phyloP scores from a whole-genome alignment of 2,329 filamentous ascomycete genomes.

The Aspergillus sp. region DNA sequence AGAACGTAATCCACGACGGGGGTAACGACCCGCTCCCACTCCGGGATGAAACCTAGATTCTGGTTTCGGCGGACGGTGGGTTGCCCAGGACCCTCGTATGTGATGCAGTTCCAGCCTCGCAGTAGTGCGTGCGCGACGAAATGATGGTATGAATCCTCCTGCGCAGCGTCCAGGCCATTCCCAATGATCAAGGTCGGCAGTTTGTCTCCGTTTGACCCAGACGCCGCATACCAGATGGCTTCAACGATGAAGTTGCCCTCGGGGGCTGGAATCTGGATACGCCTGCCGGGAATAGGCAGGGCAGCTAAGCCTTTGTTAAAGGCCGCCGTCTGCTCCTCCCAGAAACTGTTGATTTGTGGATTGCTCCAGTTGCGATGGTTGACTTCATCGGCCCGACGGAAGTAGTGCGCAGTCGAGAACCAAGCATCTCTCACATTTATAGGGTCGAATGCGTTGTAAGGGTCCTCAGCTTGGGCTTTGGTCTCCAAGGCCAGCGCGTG shows the following conservation, averaged over 20 bases:
- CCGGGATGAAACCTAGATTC: constrained; percentile 43
- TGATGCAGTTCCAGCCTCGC: constrained; percentile 46
- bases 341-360: constrained; percentile 37
- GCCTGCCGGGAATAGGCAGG: too few relatives aligned
- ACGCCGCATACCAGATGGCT: too few relatives aligned
- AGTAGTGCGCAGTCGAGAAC: constrained; percentile 34
- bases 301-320: too few relatives aligned
- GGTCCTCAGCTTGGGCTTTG: constrained; percentile 15
- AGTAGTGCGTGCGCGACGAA: constrained; percentile 35
- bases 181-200: constrained; percentile 44
- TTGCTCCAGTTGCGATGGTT: constrained; percentile 45
- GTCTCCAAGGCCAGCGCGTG: background rate
- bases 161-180: constrained; percentile 43
- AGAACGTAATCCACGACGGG: constrained; percentile 41
- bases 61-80: constrained; percentile 43
- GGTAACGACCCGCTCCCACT: constrained; percentile 45
- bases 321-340: constrained; percentile 2
- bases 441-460: constrained; percentile 1
- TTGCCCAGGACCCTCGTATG: constrained; percentile 51
- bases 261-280: constrained; percentile 17
- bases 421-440: background rate
- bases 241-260: background rate
- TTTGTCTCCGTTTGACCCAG: constrained; percentile 20
- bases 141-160: constrained; percentile 46
- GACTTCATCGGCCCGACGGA: constrained; percentile 35